A percentile compares a stretch with the other conserved stretches of the same genome.
phyloP scores from a whole-genome alignment of 306 rosid genomes.

The Cucumis cinereus region DNA sequence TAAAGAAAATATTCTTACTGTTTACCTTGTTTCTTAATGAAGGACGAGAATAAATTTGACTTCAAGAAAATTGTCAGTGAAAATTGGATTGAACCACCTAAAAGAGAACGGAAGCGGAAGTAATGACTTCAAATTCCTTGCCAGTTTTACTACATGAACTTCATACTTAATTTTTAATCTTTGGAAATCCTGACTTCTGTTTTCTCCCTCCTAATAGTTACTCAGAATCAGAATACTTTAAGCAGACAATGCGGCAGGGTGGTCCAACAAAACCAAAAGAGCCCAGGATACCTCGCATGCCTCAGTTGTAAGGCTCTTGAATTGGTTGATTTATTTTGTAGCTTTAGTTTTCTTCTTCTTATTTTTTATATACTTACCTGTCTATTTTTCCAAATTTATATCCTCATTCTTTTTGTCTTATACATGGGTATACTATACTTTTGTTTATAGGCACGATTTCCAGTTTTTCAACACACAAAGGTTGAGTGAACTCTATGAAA shows the following conservation, averaged over 20 bases:
- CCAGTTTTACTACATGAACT: not conserved
- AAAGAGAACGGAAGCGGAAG: slow-evolving; percentile 98
- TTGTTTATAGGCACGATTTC: slow-evolving; percentile 64
- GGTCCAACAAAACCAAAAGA: slow-evolving; percentile 85
- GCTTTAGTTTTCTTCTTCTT: not conserved
- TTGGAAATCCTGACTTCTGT: slow-evolving; percentile 4
- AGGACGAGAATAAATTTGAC: slow-evolving; percentile 88
- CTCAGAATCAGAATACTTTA: slow-evolving; percentile 92
- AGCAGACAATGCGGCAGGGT: slow-evolving; percentile 98
- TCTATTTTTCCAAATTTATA: not conserved
- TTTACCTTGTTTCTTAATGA: slow-evolving; percentile 10
- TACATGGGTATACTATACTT: not conserved
- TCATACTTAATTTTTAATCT: not conserved
- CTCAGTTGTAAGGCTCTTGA: slow-evolving; percentile 64
- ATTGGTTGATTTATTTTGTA: not conserved
- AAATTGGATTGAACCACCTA: slow-evolving; percentile 94
- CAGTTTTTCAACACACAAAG: slow-evolving; percentile 93
- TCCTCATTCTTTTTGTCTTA: not conserved
- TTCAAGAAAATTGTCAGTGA: slow-evolving; percentile 94
- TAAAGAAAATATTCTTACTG: not conserved
- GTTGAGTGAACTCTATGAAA: slow-evolving; percentile 87
- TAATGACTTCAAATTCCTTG: slow-evolving; percentile 14
- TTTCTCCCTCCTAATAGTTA: slow-evolving; percentile 35
- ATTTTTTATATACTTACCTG: not conserved
- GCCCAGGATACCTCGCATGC: slow-evolving; percentile 99